Base-by-base conservation (phyloP, 1,284 basidiomycete species). In the Filobasidium uniguttulatum region DNA sequence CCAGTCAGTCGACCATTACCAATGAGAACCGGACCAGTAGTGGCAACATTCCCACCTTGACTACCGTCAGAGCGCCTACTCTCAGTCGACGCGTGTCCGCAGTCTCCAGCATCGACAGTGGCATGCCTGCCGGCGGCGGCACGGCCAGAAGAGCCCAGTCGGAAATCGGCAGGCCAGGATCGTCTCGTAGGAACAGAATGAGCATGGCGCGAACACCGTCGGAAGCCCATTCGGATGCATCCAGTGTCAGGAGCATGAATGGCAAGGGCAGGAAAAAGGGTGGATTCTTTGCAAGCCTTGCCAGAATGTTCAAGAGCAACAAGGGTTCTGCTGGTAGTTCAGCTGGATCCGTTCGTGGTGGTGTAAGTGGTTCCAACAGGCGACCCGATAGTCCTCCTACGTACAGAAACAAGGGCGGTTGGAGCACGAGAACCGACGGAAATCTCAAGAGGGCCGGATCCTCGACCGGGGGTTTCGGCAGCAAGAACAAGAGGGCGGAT, bases 231-330 rank as follows among this genome's bases (percentile, higher is more conserved):
- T 65, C 65, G 1, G 63, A 64, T 38, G 57, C 60, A 4, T 64
- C 63, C 0, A 65, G 62, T 33, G 52, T 60, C 29, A 49, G 49
- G 5, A 52, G 49, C 4, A 48, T 54, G 9, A 37, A 40, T 19
- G 50, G 50, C n/a, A 45, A 31, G 10, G 45, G 46, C 23, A 60
- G 57, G 55, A 64, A 64, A 55, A 65, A 64, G 57, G 54, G 57
- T 34, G 67, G 67, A 12, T 70, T 70, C 60, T 68, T 68, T 54
- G 57, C 60, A 6, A 61, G 60, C 0, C 56, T 70, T 44, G 58
- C 61, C 3, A 55, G 60, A n/a, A 57, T 68, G 46, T 70, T 70
- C 62, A 63, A 64, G 46, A 55, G 59, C 19, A 44, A 49, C 17
- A 46, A 46, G 7, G n/a, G n/a, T n/a, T 43, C 40, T 7, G 48